These are phyloP conservation scores for Silene uniflora DNA, from an alignment of 148 eudicot genomes.

Conservation along the genomic window DNA sequence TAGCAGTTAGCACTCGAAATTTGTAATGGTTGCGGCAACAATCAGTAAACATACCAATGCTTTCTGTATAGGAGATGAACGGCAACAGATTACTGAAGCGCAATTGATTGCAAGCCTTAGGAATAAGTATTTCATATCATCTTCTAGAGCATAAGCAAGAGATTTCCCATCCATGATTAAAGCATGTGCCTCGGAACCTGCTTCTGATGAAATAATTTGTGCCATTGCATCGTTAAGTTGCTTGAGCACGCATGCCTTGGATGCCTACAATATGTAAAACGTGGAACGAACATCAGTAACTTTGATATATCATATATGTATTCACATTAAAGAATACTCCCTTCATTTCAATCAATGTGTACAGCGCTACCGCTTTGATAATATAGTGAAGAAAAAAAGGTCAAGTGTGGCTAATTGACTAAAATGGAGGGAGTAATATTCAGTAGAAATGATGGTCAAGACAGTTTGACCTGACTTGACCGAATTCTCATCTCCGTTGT, in stretches of 20 bases:
- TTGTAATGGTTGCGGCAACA: not conserved
- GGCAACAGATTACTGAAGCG: constrained; percentile 95
- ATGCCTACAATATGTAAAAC: constrained; percentile 41
- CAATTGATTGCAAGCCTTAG: constrained; percentile 74
- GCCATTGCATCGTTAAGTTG: constrained; percentile 67
- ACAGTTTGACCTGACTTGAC: not conserved
- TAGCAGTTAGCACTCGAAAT: not conserved
- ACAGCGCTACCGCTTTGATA: no score
- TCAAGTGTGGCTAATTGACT: no score
- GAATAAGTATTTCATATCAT: constrained; percentile 52
- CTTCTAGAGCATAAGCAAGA: constrained; percentile 73
- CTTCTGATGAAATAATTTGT: constrained; percentile 42
- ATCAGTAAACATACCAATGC: constrained; percentile 58
- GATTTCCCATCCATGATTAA: constrained; percentile 93
- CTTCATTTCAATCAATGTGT: not conserved
- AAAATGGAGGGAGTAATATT: no score
- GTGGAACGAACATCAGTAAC: constrained; percentile 8
- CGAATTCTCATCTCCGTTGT: not conserved
- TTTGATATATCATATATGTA: no score
- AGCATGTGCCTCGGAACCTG: constrained; percentile 63
- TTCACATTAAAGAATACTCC: not conserved
- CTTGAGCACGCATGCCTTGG: constrained; percentile 56
- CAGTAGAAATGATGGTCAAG: not conserved
- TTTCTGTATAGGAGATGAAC: constrained; percentile 95
- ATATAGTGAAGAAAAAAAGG: no score